Evolutionary conservation across 352 stramenopile species (phyloP).

Genomic region (Globisporangium barbulae): DNA sequence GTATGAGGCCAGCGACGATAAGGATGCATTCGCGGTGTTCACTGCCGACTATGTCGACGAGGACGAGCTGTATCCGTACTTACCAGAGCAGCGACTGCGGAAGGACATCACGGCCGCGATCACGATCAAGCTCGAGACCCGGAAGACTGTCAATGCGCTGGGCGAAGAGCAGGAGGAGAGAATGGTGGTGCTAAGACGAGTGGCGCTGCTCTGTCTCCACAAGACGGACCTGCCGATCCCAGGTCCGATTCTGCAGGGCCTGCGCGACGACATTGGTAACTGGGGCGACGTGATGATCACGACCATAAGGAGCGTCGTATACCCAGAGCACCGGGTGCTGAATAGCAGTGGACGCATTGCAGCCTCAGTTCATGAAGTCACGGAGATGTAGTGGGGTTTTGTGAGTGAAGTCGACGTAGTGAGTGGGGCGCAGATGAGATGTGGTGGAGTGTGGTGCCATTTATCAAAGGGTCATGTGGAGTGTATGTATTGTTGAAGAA

Average conservation of each 20-base stretch:
- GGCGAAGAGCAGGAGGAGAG: slow-evolving; percentile 2
- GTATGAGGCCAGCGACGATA: not conserved
- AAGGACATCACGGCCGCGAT: no score
- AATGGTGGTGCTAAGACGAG: no score
- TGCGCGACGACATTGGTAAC: no score
- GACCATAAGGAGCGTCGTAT: not conserved
- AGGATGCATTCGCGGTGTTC: not conserved
- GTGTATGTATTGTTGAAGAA: no score
- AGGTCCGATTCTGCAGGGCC: no score
- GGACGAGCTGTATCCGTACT: slow-evolving; percentile 12
- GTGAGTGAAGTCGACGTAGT: no score
- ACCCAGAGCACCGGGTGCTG: not conserved
- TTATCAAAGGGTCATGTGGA: no score
- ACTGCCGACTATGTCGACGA: slow-evolving; percentile 7
- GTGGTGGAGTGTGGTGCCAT: no score
- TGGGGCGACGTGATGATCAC: slow-evolving; percentile 9
- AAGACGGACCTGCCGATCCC: slow-evolving; percentile 4
- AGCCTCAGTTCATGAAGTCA: not conserved
- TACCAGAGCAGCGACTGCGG: no score
- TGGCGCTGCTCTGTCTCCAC: no score
- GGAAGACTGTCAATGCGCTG: not conserved
- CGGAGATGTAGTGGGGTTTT: not conserved
- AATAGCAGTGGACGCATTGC: not conserved
- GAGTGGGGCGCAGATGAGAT: not conserved
- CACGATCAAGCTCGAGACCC: not conserved